Evolutionary conservation across 345 rosid species (phyloP).

Genomic region (Salix arbutifolia): DNA sequence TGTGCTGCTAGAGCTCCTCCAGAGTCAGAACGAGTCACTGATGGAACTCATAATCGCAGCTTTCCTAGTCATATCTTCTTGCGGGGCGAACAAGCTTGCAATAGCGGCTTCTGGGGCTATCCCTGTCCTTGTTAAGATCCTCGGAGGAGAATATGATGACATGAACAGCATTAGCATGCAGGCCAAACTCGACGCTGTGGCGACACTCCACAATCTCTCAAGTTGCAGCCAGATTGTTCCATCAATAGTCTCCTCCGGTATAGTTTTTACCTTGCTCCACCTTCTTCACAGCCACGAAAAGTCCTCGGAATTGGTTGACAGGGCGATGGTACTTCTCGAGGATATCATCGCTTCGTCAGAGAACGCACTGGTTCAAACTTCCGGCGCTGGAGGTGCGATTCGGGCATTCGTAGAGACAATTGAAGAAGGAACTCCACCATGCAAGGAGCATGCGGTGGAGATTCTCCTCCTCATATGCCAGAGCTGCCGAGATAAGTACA

Average conservation of each 20-base stretch:
- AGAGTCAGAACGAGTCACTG: slow-evolving; percentile 34
- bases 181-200: slow-evolving; percentile 52
- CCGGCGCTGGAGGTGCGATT: slow-evolving; percentile 39
- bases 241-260: slow-evolving; percentile 47
- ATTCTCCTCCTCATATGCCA: slow-evolving; percentile 57
- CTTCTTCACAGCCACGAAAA: slow-evolving; percentile 38
- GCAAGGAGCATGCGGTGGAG: slow-evolving; percentile 70
- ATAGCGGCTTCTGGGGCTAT: slow-evolving; percentile 59
- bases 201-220: slow-evolving; percentile 76
- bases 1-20: slow-evolving; percentile 52
- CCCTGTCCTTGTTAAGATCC: slow-evolving; percentile 38
- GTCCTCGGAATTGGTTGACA: slow-evolving; percentile 46
- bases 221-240: slow-evolving; percentile 53
- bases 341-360: slow-evolving; percentile 33
- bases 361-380: slow-evolving; percentile 31
- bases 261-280: slow-evolving; percentile 46
- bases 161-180: slow-evolving; percentile 27
- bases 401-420: slow-evolving; percentile 61
- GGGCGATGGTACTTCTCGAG: slow-evolving; percentile 63
- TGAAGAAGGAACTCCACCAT: slow-evolving; percentile 64
- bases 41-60: slow-evolving; percentile 55
- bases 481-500: slow-evolving; percentile 57
- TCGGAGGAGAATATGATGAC: slow-evolving; percentile 12
- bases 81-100: slow-evolving; percentile 51
- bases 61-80: slow-evolving; percentile 66